Evolutionary conservation across 495 filamentous ascomycete species (phyloP), one percentile per base, ranked within the genome.

Genomic region (Baudoinia panamericana): DNA sequence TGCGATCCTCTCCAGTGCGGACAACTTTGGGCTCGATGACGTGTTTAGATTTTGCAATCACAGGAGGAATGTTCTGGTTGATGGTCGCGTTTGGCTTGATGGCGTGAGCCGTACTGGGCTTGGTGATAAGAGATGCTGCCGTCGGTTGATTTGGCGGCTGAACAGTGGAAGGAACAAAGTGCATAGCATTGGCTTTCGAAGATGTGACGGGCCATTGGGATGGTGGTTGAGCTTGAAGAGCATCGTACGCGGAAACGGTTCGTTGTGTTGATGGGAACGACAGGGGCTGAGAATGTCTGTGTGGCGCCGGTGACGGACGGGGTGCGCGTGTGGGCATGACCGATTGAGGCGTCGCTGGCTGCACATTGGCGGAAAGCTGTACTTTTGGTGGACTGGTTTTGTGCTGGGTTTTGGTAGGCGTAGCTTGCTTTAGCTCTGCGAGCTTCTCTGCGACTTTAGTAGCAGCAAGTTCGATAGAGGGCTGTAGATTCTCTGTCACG

Each of bases 1-100:
- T 45, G 3, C 60, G 46, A 40, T 63, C 57, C 41, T 51, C 56
- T 13, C 46, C 45, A 18, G 46, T 32, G 19, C 54, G 46, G n/a
- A 53, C 34, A 15, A 30, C 38, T 22, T 60, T 51, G 1, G 52
- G 43, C 26, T 42, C 39, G 30, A 51, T 50, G 30, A 31, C 27
- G 15, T n/a, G 22, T 15, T 36, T 44, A 21, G 33, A 17, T 18
- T 24, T 49, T 2, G 4, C 5, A 2, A 21, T 10, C 7, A 23
- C 15, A 9, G 24, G 34, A 37, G 26, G 4, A 15, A 30, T 34
- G 23, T 24, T 19, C 35, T 28, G 47, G 29, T 34, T 40, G 35
- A 3, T 11, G 30, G 19, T 22, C 11, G 37, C 10, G 9, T 19
- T 41, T 36, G 33, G 11, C 7, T 15, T 22, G 12, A n/a, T 12